Evolutionary conservation across 1,284 basidiomycete genomes (phyloP), one percentile per base, ranked within the genome.

Genomic region (Somion occarium): DNA sequence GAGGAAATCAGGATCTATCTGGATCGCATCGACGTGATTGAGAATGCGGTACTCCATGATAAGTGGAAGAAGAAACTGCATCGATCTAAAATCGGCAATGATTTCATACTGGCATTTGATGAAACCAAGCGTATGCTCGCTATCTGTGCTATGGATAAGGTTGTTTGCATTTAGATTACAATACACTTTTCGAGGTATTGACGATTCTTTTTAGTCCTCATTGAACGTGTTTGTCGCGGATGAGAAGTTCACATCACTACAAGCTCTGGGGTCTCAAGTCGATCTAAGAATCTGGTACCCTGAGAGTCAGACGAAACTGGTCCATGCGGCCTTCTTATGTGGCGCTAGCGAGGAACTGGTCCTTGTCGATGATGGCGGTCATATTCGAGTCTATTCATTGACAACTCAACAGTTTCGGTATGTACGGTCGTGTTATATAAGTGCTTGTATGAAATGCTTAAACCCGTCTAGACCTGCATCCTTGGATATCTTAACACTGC

Each of bases 371-470:
- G 66, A 68, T 3, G 58, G 47, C 7, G 62, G 61, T 0, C 68
- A 66, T 20, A 72, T 69, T 3, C 64, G 79, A 1, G 69, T 81
- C 1, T 82, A 74, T 55, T 82, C 79, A 3, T 56, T 79, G 22
- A 61, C 75, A 1, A 75, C 75, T 0, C 69, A 75, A 48, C 74
- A 78, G 48, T 80, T 79, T 52, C 63, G 80, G 80, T 80, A 34
- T 44, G 64, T 51, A 11, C 38, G 5, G 11, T n/a, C 23, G 11
- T 48, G 19, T 26, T 18, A 34, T 7, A 15, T 7, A 12, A 7
- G 19, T 38, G 7, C 9, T 18, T 46, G 44, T 34, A 30, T 5
- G 23, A 34, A 7, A 9, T 12, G 30, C 3, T 25, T 49, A 4
- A 49, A 1, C 45, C 4, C 13, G 41, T 47, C 3, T 47, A 82